Evolutionary conservation across 1,284 basidiomycete species (phyloP).

Genomic region (Heliocybe sulcata): DNA sequence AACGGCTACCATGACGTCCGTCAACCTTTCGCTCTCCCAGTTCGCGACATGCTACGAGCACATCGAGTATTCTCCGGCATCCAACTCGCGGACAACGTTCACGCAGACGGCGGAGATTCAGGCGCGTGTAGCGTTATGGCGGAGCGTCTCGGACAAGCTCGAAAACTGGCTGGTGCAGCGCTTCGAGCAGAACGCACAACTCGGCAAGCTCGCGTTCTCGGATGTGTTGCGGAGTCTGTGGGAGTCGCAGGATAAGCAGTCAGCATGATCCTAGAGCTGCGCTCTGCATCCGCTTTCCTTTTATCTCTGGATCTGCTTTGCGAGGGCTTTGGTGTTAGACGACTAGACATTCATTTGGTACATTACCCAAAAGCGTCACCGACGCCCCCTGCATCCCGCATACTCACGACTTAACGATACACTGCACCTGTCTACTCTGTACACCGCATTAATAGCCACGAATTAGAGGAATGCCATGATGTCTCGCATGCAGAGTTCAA

Average conservation of each 20-base stretch:
- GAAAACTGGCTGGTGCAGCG: conserved; percentile 80
- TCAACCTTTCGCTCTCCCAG: conserved; percentile 87
- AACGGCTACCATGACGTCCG: conserved; percentile 77
- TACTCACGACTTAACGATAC: conserved; percentile 10
- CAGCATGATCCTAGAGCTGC: conserved; percentile 16
- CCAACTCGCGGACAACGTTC: conserved; percentile 56
- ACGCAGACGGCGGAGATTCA: conserved; percentile 82
- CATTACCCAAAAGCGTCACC: conserved; percentile 14
- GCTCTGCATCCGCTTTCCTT: conserved; percentile 7
- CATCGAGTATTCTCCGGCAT: conserved; percentile 79
- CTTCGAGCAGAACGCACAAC: conserved; percentile 82
- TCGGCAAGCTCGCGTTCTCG: conserved; percentile 82
- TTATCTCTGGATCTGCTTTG: conserved; percentile 5
- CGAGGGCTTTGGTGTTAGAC: conserved; percentile 9
- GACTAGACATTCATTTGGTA: conserved; percentile 7
- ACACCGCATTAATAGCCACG: not conserved
- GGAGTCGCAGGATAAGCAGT: conserved; percentile 45
- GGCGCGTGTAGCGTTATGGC: conserved; percentile 71
- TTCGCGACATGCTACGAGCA: conserved; percentile 86
- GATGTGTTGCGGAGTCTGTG: conserved; percentile 74
- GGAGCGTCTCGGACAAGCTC: conserved; percentile 70
- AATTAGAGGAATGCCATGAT: not conserved
- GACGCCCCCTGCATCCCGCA: conserved; percentile 12
- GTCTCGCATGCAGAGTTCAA: not conserved
- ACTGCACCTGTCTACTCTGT: conserved; percentile 5